phyloP scores from a whole-genome alignment of 2,329 filamentous ascomycete genomes.

The Colletotrichum navitas region DNA sequence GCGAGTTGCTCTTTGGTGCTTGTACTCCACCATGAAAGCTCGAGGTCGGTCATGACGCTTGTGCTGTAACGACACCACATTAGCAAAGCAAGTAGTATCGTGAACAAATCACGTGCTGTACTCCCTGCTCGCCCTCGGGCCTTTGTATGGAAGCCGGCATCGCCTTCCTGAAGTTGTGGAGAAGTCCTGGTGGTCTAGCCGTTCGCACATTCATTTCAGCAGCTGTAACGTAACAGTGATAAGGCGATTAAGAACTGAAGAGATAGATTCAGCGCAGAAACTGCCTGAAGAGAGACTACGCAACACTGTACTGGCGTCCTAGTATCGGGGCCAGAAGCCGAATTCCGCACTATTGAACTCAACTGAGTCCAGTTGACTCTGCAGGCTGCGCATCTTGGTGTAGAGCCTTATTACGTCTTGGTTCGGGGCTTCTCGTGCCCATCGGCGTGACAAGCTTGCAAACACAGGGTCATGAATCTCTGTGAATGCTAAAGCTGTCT shows the following conservation, averaged over 20 bases:
- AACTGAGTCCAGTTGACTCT: not conserved
- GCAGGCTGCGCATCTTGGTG: not conserved
- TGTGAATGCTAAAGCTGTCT: not conserved
- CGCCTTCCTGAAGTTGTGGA: not conserved
- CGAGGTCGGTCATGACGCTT: constrained; percentile 1
- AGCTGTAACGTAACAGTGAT: not conserved
- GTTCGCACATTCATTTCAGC: not conserved
- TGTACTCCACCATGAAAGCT: not conserved
- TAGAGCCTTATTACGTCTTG: not conserved
- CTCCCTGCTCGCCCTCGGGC: not conserved
- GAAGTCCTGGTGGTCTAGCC: not conserved
- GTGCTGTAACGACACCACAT: not conserved
- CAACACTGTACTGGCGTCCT: not conserved
- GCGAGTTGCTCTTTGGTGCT: not conserved
- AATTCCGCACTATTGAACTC: not conserved
- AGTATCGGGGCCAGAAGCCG: not conserved
- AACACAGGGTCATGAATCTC: not conserved
- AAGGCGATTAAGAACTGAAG: not conserved
- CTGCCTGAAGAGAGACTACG: not conserved
- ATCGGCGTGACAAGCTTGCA: not conserved
- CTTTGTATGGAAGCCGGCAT: not conserved
- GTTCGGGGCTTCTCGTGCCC: too few species aligned
- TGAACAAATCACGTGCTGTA: not conserved
- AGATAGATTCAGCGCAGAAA: not conserved
- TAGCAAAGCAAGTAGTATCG: not conserved